These are phyloP conservation scores for Limonomyces culmigenus DNA, from an alignment of 1,284 basidiomycete genomes.

Conservation along the genomic window DNA sequence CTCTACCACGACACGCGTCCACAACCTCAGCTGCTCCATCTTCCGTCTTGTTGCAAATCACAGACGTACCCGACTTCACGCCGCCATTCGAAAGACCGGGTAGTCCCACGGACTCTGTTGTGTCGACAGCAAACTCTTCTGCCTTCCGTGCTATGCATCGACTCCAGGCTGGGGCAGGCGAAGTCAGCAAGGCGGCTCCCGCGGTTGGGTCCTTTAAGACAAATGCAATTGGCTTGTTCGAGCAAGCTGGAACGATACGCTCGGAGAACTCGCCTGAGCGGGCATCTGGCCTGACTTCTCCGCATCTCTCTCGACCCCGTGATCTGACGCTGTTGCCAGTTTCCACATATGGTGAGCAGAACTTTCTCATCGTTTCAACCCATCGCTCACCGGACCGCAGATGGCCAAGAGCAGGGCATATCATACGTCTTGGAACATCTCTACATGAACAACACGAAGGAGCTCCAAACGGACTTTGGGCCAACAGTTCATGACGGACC, in stretches of 20 bases:
- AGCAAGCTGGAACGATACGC: conserved; percentile 45
- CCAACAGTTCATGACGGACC: conserved; percentile 71
- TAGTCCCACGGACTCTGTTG: conserved; percentile 59
- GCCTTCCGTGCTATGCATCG: conserved; percentile 39
- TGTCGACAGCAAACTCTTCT: conserved; percentile 49
- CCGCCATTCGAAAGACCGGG: conserved; percentile 33
- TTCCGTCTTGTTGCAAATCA: too few species aligned
- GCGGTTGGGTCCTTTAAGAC: conserved; percentile 67
- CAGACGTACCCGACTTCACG: conserved; percentile 18
- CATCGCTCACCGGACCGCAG: conserved; percentile 19
- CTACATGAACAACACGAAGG: conserved; percentile 75
- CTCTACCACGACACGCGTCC: conserved; percentile 19
- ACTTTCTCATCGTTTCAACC: background rate
- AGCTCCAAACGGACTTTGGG: conserved; percentile 79
- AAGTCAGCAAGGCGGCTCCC: conserved; percentile 70
- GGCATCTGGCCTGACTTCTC: conserved; percentile 57
- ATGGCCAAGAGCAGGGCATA: conserved; percentile 77
- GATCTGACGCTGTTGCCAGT: conserved; percentile 35
- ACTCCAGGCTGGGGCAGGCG: conserved; percentile 46
- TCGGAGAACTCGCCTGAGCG: conserved; percentile 45
- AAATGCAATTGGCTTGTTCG: conserved; percentile 61
- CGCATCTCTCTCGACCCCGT: conserved; percentile 28
- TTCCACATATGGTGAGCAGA: conserved; percentile 50
- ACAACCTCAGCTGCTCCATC: too few species aligned
- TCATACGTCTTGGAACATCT: conserved; percentile 75